Evolutionary conservation across 306 rosid species (phyloP).

Genomic region (Rubus parviflorus): DNA sequence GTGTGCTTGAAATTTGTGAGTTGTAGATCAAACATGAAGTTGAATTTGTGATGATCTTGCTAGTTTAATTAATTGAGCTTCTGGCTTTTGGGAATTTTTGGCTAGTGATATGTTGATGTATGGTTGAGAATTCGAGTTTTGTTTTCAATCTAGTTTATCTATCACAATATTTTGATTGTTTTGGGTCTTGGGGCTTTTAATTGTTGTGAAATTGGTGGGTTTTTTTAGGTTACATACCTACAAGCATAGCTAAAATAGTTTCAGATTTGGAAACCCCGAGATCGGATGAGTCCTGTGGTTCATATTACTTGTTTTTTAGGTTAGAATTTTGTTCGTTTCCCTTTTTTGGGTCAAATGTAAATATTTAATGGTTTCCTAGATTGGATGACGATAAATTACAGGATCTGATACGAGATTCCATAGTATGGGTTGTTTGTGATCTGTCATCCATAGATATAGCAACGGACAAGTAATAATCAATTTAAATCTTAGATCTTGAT

Average conservation of each 20-base stretch:
- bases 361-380: neutral
- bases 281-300: constrained; percentile 3
- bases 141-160: neutral
- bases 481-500: neutral
- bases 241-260: neutral
- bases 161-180: neutral
- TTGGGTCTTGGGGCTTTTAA: neutral
- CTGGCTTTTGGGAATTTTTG: neutral
- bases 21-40: constrained; percentile 15
- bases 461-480: neutral
- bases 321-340: neutral
- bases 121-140: neutral
- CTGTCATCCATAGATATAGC: neutral
- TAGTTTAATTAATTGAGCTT: neutral
- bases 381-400: neutral
- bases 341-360: neutral
- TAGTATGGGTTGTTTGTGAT: constrained; percentile 7
- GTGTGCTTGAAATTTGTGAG: constrained; percentile 16
- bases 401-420: constrained; percentile 27
- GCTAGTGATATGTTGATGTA: neutral
- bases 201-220: neutral
- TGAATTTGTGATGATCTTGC: neutral
- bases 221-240: neutral
- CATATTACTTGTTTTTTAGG: neutral
- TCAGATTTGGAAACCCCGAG: neutral